Evolutionary conservation across 129 eudicot species (phyloP), one percentile per base, ranked within the genome.

Genomic region (Helianthus tuberosus): DNA sequence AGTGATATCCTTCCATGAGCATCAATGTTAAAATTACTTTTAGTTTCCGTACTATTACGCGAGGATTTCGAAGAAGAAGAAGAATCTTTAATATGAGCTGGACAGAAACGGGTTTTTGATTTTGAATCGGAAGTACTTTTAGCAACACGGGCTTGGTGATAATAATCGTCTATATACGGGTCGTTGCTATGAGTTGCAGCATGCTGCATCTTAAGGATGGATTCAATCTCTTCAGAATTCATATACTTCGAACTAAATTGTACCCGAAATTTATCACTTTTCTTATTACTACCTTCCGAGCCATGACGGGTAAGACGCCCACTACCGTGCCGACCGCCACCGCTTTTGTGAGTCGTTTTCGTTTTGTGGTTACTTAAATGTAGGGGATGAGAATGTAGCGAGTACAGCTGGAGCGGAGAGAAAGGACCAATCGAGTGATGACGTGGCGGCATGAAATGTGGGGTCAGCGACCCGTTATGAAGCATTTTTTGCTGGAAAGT

Each of bases 141-240:
- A 5, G 92, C 88, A 64, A 89, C 81, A 41, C 92, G 79, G 61
- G 97, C 97, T 84, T 89, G 99, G 79, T 89, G 97, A 77, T 95
- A 95, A 82, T 91, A 95, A 73, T 95, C 99, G 75, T 91, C 97
- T 62, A 95, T 76, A 73, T 95, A 95, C 0, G 97, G 92, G 61
- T 95, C 99, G 32, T 80, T 85, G 75, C 83, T 80, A 64, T 95
- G 99, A 70, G 97, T 88, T 70, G 96, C 91, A 74, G 90, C 87
- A 84, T 86, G 97, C 80, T 95, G 99, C 86, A 89, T 84, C 71
- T 79, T 91, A 51, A 91, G 86, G 75, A 95, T 82, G 50, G 95
- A 87, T 68, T 95, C 97, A 75, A 95, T 89, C 75, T 95, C 97
- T 53, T 95, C 99, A 51, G 86, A 82, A 3, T 97, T 87, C 99